A percentile compares a stretch with the other conserved stretches of the same genome.
phyloP scores from a whole-genome alignment of 805 yeast genomes.

The Candida parachauliodes region DNA sequence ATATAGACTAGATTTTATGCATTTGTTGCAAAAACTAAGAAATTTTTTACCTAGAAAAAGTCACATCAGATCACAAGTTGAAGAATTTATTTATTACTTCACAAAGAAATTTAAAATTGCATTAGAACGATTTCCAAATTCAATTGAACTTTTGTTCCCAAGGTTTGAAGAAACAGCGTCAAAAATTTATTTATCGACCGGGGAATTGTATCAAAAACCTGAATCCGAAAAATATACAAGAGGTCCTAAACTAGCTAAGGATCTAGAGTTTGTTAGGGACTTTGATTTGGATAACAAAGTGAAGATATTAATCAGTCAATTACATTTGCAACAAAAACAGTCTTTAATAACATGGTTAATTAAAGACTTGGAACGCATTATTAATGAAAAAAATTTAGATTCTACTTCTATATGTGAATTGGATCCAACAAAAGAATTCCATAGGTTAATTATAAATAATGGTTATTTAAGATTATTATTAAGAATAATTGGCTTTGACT shows the following conservation, averaged over 20 bases:
- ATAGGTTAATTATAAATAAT: conserved; percentile 41
- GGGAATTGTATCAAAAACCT: conserved; percentile 41
- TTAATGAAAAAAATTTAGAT: conserved; percentile 18
- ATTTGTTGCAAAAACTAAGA: conserved; percentile 47
- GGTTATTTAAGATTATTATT: conserved; percentile 49
- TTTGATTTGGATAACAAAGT: conserved; percentile 44
- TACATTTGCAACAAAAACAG: conserved; percentile 43
- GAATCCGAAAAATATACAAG: conserved; percentile 10
- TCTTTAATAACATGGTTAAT: conserved; percentile 43
- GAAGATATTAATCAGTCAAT: conserved; percentile 47
- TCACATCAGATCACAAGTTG: conserved; percentile 54
- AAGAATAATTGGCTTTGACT: conserved; percentile 41
- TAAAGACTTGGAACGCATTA: conserved; percentile 28
- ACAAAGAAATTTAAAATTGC: conserved; percentile 55
- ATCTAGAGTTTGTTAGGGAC: conserved; percentile 30
- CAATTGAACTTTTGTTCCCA: conserved; percentile 68
- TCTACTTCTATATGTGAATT: conserved; percentile 10
- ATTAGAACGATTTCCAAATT: conserved; percentile 48
- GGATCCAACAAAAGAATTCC: conserved; percentile 13
- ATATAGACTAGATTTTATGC: conserved; percentile 72
- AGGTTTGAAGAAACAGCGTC: conserved; percentile 44
- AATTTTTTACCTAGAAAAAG: conserved; percentile 46
- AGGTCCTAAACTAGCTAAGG: conserved; percentile 26
- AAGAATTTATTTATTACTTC: conserved; percentile 61
- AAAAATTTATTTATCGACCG: conserved; percentile 55